These are phyloP conservation scores for Nakazawaea populi DNA, from an alignment of 805 yeast genomes.

Conservation along the genomic window DNA sequence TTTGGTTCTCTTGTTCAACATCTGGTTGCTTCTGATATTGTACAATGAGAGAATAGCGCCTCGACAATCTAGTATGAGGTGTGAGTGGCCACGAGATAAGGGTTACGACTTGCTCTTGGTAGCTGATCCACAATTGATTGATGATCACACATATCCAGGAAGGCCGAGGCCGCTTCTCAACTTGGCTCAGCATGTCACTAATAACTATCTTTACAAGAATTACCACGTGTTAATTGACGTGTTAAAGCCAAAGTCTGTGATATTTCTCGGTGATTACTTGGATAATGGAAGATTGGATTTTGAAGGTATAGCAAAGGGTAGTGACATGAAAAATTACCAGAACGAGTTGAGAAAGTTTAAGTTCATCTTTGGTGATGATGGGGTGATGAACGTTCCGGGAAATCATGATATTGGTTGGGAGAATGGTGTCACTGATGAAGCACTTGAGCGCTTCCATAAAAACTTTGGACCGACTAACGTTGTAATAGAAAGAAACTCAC, in stretches of 20 bases:
- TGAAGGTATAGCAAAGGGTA: constrained; percentile 39
- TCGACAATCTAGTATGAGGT: not conserved
- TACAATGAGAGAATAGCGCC: constrained; percentile 8
- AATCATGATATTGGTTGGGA: constrained; percentile 97
- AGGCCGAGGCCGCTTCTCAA: constrained; percentile 47
- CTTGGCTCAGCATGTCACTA: constrained; percentile 57
- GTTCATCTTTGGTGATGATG: constrained; percentile 39
- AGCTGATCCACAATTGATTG: constrained; percentile 95
- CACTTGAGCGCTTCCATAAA: constrained; percentile 56
- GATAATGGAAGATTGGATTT: constrained; percentile 87
- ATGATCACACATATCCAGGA: constrained; percentile 78
- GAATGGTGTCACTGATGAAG: constrained; percentile 50
- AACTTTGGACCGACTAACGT: constrained; percentile 69
- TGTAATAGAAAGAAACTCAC: constrained; percentile 55
- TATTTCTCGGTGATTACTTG: constrained; percentile 86
- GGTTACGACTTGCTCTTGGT: constrained; percentile 31
- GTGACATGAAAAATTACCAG: constrained; percentile 45
- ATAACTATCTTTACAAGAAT: constrained; percentile 74
- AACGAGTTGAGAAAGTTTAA: constrained; percentile 62
- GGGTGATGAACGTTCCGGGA: constrained; percentile 51
- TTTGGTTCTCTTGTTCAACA: constrained; percentile 15
- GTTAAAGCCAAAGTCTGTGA: constrained; percentile 67
- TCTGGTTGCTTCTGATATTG: constrained; percentile 1
- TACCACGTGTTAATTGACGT: constrained; percentile 53
- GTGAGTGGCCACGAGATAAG: constrained; percentile 15